Conservation (phyloP, 345 rosid species). For the Sonneratia alba region DNA sequence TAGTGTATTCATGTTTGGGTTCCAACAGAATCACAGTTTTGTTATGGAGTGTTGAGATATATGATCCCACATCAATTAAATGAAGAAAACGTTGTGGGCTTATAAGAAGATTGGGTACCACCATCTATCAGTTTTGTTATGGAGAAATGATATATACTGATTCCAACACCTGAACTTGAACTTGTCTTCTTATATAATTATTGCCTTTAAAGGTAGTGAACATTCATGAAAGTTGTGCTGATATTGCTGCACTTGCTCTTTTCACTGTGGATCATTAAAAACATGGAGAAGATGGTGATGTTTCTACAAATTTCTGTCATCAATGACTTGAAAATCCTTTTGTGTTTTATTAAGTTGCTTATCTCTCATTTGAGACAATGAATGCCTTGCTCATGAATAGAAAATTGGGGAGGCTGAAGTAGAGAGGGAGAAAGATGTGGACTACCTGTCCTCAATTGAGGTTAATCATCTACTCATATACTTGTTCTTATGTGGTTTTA, state of each 20-base stretch:
- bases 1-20: background rate
- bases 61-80: too few species aligned
- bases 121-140: background rate
- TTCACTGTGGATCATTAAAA: background rate
- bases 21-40: background rate
- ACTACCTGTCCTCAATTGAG: constrained; percentile 94
- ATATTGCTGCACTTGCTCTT: background rate
- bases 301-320: background rate
- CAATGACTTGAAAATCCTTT: background rate
- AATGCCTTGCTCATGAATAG: constrained; percentile 26
- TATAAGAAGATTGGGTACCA: too few species aligned
- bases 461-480: constrained; percentile 22
- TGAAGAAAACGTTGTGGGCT: too few species aligned
- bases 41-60: too few species aligned
- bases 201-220: background rate
- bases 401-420: constrained; percentile 54
- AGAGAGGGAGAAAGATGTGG: constrained; percentile 62
- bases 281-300: background rate
- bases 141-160: background rate
- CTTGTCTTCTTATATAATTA: background rate
- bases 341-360: background rate
- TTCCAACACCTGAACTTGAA: background rate
- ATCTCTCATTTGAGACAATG: constrained; percentile 6
- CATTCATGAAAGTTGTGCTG: background rate
- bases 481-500: background rate